phyloP scores from a whole-genome alignment of 2,329 filamentous ascomycete genomes.

The Chrysoporthe deuterocubensis region DNA sequence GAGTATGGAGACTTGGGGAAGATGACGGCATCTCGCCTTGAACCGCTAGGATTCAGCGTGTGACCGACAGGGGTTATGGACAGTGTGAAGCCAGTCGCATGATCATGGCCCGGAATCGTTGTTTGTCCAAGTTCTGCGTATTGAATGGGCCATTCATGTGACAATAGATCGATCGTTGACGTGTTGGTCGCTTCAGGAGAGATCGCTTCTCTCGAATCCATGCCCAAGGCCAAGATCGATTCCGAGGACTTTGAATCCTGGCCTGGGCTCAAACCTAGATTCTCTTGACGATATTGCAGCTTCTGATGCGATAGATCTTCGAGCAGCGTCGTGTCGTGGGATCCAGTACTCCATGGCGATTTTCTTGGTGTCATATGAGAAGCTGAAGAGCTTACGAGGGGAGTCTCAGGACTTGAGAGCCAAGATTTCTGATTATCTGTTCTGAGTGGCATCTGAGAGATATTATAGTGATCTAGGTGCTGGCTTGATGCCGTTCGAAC shows the following conservation, averaged over 20 bases:
- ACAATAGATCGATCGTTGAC: neutral
- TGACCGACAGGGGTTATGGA: neutral
- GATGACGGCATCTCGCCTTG: neutral
- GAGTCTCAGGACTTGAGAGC: neutral
- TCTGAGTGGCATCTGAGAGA: neutral
- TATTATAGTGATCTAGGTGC: neutral
- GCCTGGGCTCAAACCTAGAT: neutral
- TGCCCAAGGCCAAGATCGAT: neutral
- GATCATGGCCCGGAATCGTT: neutral
- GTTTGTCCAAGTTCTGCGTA: neutral
- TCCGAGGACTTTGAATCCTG: neutral
- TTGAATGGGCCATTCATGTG: neutral
- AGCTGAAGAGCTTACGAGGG: neutral
- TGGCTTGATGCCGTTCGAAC: neutral
- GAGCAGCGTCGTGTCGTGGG: neutral
- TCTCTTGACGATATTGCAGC: neutral
- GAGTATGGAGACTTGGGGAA: neutral
- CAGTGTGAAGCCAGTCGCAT: neutral
- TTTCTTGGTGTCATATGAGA: neutral
- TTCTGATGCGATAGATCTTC: neutral
- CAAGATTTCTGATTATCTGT: neutral
- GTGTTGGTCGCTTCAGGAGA: neutral
- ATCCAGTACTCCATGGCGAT: neutral
- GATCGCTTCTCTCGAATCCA: neutral
- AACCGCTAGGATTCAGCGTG: neutral